Evolutionary conservation across 129 eudicot species (phyloP), one percentile per base, ranked within the genome.

Genomic region (Artemisia argyi): DNA sequence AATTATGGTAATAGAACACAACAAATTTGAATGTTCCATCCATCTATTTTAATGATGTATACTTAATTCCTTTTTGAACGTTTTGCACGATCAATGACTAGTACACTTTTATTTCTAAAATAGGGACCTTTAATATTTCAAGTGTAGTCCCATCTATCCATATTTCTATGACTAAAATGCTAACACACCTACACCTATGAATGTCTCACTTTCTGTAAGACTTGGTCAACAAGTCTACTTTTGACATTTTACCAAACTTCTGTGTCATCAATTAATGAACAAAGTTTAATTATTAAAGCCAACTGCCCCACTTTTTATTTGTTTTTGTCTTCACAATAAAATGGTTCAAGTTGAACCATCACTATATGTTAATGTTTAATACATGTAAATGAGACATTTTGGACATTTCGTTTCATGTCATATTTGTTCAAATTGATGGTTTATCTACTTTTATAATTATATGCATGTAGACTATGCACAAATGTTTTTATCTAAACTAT

Each of bases 191-290:
- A 24, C 2, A 24, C 26, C 50, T 60, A 47, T 60, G 69, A 61
- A 47, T 28, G 32, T 51, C 46, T 49, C 72, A 71, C 56, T 57
- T 19, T n/a, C 54, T 2, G 47, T n/a, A 48, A 26, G 77, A 61
- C 20, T 24, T 17, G 69, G 61, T 61, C 57, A 72, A 61, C 76
- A 72, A 49, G 47, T 16, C 61, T 26, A 73, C 22, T 73, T 51
- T 61, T 35, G 69, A 61, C 77, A 50, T 61, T 61, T 51, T 39
- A 61, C 77, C 69, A 61, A 49, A 28, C 61, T 73, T 50, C 61
- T 49, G 8, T 52, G 48, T 60, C 64, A 61, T 30, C 49, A 73
- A 24, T 73, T 28, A 73, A 22, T 73, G 61, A 47, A 61, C 19
- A 28, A 61, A 17, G 11, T 58, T 46, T 58, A 59, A 42, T 72